These are phyloP conservation scores for Sporothrix brunneoviolacea DNA, from an alignment of 2,329 filamentous ascomycete species.

Conservation along the genomic window DNA sequence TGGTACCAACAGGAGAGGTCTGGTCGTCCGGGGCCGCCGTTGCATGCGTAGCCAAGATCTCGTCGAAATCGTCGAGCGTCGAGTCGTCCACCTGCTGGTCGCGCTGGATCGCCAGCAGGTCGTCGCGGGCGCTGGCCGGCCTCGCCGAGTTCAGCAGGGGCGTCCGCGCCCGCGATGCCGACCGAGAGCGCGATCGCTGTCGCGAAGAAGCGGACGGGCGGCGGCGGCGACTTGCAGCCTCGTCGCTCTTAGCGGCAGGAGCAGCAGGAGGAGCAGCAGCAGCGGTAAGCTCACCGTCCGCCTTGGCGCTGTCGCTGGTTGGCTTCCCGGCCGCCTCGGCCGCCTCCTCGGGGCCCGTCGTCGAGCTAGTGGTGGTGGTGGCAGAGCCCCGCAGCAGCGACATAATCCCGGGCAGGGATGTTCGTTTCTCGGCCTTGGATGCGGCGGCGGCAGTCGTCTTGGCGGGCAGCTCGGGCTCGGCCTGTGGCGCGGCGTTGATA, in stretches of 20 bases:
- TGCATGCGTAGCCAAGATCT: conserved; percentile 31
- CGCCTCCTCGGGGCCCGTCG: background rate
- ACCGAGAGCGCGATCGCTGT: conserved; percentile 27
- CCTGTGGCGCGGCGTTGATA: background rate
- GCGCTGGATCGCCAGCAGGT: conserved; percentile 46
- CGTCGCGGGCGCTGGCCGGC: conserved; percentile 48
- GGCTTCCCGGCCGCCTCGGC: background rate
- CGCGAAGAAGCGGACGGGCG: conserved; percentile 16
- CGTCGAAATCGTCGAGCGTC: conserved; percentile 52
- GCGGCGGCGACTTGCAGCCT: conserved; percentile 17
- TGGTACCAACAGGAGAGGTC: background rate
- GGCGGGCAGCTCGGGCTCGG: background rate
- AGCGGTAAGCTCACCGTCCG: too few species aligned
- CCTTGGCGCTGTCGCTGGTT: too few species aligned
- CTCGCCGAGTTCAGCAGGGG: conserved; percentile 48
- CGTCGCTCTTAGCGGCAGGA: background rate
- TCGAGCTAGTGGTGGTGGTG: background rate
- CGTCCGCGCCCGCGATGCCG: conserved; percentile 38
- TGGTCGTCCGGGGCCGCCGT: background rate
- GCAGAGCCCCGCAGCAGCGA: background rate
- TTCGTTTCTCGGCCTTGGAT: too few species aligned
- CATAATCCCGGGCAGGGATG: background rate
- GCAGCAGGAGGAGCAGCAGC: background rate
- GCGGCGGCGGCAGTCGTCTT: too few species aligned
- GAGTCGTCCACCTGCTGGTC: conserved; percentile 52